A percentile compares a stretch with the other conserved stretches of the same genome.
Evolutionary conservation across 495 filamentous ascomycete genomes (phyloP).

Genomic region (Trichocladium uniseriatum): DNA sequence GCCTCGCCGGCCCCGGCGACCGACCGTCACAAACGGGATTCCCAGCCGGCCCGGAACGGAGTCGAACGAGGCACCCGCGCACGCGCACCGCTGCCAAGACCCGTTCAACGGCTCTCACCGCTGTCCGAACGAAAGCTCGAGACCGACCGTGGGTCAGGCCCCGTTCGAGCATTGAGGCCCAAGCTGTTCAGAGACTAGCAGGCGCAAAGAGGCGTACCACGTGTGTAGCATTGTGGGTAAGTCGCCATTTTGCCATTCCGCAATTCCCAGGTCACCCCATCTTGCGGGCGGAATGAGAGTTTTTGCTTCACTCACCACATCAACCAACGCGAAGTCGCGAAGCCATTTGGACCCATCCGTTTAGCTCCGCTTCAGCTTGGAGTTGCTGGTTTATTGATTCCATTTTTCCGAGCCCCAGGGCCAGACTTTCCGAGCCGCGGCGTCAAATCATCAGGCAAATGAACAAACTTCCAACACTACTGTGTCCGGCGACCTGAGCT

Average conservation of each 20-base stretch:
- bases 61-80: neutral
- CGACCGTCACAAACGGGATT: too few relatives aligned
- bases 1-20: too few relatives aligned
- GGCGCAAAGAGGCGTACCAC: neutral
- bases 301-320: neutral
- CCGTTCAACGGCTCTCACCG: neutral
- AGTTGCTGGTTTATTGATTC: neutral
- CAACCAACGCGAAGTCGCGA: neutral
- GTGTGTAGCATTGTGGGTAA: neutral
- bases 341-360: too few relatives aligned
- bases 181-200: neutral
- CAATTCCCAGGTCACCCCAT: neutral
- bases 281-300: neutral
- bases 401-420: neutral
- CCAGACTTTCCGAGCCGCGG: neutral
- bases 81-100: neutral
- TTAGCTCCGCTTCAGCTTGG: too few relatives aligned
- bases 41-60: neutral
- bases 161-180: neutral
- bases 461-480: too few relatives aligned
- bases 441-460: too few relatives aligned
- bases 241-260: too few relatives aligned
- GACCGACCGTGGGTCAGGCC: neutral
- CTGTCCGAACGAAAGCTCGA: neutral
- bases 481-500: too few relatives aligned